Evolutionary conservation across 768 basidiomycete genomes (phyloP).

Genomic region (Serendipita sp.): DNA sequence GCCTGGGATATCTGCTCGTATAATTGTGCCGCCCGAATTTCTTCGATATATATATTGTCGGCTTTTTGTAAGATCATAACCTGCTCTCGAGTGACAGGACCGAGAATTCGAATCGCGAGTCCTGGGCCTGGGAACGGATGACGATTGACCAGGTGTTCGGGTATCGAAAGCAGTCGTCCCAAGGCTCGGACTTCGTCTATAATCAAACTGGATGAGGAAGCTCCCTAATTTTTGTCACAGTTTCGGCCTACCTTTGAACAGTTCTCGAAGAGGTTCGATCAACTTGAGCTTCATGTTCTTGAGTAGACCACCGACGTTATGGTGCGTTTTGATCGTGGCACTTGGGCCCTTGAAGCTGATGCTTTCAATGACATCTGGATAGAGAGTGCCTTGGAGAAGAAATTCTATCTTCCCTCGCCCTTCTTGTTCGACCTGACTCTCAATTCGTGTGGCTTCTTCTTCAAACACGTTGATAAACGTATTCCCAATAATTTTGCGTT

Average conservation of each 20-base stretch:
- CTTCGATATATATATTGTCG: conserved; percentile 93
- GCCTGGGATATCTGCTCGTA: conserved; percentile 94
- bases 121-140: conserved; percentile 99
- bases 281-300: conserved; percentile 98
- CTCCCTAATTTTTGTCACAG: not conserved
- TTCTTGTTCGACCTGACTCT: conserved; percentile 63
- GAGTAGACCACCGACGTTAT: conserved; percentile 92
- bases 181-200: conserved; percentile 90
- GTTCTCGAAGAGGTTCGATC: conserved; percentile 90
- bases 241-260: conserved; percentile 75
- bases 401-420: conserved; percentile 86
- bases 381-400: conserved; percentile 93
- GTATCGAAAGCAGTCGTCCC: conserved; percentile 81
- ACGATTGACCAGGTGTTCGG: conserved; percentile 81
- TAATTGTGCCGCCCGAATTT: conserved; percentile 82
- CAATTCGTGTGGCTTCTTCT: conserved; percentile 79
- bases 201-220: not conserved
- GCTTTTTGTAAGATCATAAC: conserved; percentile 83
- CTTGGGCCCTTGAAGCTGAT: conserved; percentile 99
- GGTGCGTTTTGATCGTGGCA: conserved; percentile 99
- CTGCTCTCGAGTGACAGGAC: conserved; percentile 86
- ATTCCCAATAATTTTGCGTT: conserved; percentile 97
- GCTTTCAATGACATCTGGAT: conserved; percentile 98
- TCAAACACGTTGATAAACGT: conserved; percentile 98
- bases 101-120: conserved; percentile 93